phyloP scores from a whole-genome alignment of 495 filamentous ascomycete species.

The Penicillium flavigenum region DNA sequence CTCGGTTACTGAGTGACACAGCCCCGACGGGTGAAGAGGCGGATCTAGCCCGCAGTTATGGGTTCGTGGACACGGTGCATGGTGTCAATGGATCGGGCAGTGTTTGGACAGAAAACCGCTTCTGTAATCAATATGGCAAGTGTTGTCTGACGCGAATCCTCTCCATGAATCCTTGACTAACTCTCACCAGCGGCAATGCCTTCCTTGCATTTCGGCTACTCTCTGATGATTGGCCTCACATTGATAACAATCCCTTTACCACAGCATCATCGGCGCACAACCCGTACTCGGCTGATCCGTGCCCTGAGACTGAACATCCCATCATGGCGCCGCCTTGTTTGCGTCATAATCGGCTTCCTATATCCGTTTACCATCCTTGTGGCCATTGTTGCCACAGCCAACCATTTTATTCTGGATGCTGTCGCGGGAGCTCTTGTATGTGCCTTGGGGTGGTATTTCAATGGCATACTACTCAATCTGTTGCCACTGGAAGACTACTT shows the following conservation, averaged over 20 bases:
- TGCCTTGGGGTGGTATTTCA: conserved; percentile 56
- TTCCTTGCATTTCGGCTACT: conserved; percentile 77
- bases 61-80: conserved; percentile 77
- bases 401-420: conserved; percentile 72
- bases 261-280: conserved; percentile 31
- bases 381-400: conserved; percentile 71
- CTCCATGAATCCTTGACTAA: conserved; percentile 11
- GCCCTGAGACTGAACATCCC: conserved; percentile 30
- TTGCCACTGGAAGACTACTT: conserved; percentile 65
- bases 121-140: conserved; percentile 64
- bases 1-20: conserved; percentile 61
- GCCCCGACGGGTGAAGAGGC: conserved; percentile 42
- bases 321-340: conserved; percentile 47
- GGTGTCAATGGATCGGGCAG: conserved; percentile 58
- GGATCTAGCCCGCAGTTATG: conserved; percentile 55
- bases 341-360: conserved; percentile 53
- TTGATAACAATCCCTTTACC: conserved; percentile 56
- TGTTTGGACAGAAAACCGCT: conserved; percentile 72
- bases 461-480: conserved; percentile 58
- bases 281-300: conserved; percentile 23
- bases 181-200: conserved; percentile 66
- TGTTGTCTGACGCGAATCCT: not conserved
- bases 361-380: conserved; percentile 66
- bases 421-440: conserved; percentile 63
- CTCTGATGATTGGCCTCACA: conserved; percentile 70